phyloP scores from a whole-genome alignment of 2,329 filamentous ascomycete genomes.

The Exophiala sp. region DNA sequence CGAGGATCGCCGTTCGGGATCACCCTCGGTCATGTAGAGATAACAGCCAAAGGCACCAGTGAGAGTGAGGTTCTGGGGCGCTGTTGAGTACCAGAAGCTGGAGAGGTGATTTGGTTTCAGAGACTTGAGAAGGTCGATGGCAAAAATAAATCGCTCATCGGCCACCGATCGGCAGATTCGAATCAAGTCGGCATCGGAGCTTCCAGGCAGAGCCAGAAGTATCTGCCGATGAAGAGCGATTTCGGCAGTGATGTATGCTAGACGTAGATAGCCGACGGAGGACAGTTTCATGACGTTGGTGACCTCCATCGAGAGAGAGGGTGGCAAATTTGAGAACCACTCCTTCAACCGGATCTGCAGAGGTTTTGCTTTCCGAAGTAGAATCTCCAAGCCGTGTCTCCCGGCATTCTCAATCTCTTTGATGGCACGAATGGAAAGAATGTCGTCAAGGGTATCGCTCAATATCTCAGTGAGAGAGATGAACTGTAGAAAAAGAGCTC shows the following conservation, averaged over 20 bases:
- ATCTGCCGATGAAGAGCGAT: constrained; percentile 90
- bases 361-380: constrained; percentile 48
- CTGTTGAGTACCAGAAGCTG: constrained; percentile 85
- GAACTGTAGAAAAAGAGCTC: constrained; percentile 46
- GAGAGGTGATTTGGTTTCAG: constrained; percentile 75
- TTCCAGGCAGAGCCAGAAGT: constrained; percentile 64
- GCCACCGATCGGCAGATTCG: constrained; percentile 89
- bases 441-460: constrained; percentile 44
- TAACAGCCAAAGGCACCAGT: constrained; percentile 65
- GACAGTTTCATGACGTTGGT: constrained; percentile 33
- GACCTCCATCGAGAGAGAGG: constrained; percentile 45
- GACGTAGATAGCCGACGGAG: constrained; percentile 66
- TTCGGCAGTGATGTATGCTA: constrained; percentile 89
- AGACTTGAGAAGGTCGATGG: constrained; percentile 93
- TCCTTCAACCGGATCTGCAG: constrained; percentile 47
- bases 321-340: constrained; percentile 46
- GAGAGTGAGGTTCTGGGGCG: constrained; percentile 75
- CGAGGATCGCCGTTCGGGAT: neutral
- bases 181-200: constrained; percentile 68
- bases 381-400: constrained; percentile 41
- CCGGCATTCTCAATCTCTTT: constrained; percentile 38
- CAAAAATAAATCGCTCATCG: constrained; percentile 66
- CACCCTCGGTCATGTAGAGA: neutral
- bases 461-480: constrained; percentile 47
- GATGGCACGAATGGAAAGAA: constrained; percentile 37